Conservation (phyloP, 1,284 basidiomycete genomes). For the Marasmius fiardii region DNA sequence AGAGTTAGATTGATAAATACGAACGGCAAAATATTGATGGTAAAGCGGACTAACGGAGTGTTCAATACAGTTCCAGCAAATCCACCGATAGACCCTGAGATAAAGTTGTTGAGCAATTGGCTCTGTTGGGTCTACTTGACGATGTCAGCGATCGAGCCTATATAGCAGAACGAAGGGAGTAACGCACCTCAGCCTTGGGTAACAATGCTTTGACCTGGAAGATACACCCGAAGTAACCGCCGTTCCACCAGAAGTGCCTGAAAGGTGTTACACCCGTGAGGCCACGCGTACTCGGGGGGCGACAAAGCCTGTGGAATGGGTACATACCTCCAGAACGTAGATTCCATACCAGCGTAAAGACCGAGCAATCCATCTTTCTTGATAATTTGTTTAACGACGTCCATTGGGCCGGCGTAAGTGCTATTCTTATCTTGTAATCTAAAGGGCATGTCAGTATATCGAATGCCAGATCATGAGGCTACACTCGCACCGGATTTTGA, state of each 20-base stretch:
- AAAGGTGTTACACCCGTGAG: background rate
- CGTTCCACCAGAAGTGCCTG: conserved; percentile 88
- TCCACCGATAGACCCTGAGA: conserved; percentile 88
- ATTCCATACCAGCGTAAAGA: conserved; percentile 91
- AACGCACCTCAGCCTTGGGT: conserved; percentile 76
- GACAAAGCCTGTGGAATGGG: background rate
- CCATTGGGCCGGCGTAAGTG: conserved; percentile 86
- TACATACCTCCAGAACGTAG: conserved; percentile 88
- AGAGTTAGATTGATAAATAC: no score
- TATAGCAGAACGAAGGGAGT: background rate
- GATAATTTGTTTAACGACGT: conserved; percentile 82
- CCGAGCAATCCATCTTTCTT: conserved; percentile 79
- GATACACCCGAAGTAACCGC: conserved; percentile 93
- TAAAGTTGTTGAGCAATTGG: conserved; percentile 88
- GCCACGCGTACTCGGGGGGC: no score
- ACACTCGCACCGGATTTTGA: conserved; percentile 78
- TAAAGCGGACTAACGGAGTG: conserved; percentile 56
- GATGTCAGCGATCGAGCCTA: conserved; percentile 4
- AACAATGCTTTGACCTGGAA: conserved; percentile 78
- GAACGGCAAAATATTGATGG: background rate
- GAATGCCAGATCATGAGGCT: background rate
- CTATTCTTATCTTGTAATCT: conserved; percentile 91
- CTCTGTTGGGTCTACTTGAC: conserved; percentile 57
- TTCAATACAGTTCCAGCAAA: conserved; percentile 84
- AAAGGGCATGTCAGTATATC: background rate